Conservation (phyloP, 2,329 filamentous ascomycete genomes). For the Ophiostoma pallidulum region DNA sequence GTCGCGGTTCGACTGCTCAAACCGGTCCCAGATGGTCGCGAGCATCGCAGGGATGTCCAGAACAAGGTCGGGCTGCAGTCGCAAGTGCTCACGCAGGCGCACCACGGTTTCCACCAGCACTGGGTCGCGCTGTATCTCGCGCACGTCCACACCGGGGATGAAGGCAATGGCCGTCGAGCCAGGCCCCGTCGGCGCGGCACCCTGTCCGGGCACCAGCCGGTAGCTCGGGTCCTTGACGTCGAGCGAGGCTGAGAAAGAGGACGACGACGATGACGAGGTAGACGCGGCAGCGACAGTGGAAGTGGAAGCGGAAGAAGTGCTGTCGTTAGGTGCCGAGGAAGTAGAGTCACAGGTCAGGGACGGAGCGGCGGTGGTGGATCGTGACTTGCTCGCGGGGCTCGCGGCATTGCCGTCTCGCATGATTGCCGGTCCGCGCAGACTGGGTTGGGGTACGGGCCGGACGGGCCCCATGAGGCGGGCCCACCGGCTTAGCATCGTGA, state of each 20-base stretch:
- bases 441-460: neutral
- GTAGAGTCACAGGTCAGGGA: too few relatives aligned
- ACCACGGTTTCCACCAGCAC: conserved; percentile 32
- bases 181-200: neutral
- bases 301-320: too few relatives aligned
- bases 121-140: conserved; percentile 26
- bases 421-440: neutral
- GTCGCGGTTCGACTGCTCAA: conserved; percentile 33
- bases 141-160: conserved; percentile 9
- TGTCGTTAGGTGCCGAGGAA: neutral
- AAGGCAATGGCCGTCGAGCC: neutral
- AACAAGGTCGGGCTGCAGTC: conserved; percentile 34
- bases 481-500: conserved; percentile 43
- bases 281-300: neutral
- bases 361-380: too few relatives aligned
- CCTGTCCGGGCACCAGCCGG: conserved; percentile 11
- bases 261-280: neutral
- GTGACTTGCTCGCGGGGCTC: neutral
- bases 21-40: conserved; percentile 30
- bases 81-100: conserved; percentile 31
- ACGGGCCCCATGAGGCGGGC: conserved; percentile 32
- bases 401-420: neutral
- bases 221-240: conserved; percentile 4
- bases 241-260: neutral
- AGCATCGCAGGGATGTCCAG: conserved; percentile 37